Conservation (phyloP, 768 basidiomycete genomes). For the Plicaturopsis crispa region DNA sequence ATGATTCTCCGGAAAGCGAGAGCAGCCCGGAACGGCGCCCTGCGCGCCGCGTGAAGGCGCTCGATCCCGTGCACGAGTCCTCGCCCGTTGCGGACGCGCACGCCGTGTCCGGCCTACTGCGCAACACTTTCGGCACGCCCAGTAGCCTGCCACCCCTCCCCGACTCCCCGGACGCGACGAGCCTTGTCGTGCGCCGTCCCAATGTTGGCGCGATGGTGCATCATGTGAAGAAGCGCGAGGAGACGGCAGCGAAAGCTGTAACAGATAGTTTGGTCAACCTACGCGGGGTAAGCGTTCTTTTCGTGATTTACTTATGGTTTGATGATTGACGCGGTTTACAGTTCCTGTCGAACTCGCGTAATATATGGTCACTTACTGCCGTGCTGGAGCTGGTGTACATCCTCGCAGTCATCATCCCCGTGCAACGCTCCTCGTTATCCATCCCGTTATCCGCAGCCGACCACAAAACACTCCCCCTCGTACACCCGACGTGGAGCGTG, state of each 20-base stretch:
- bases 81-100: conserved; percentile 43
- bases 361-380: conserved; percentile 51
- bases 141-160: conserved; percentile 33
- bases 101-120: conserved; percentile 47
- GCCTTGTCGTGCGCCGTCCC: conserved; percentile 17
- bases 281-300: conserved; percentile 24
- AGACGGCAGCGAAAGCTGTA: conserved; percentile 24
- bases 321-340: too few relatives aligned
- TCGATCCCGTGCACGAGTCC: conserved; percentile 32
- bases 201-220: conserved; percentile 23
- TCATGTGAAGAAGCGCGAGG: conserved; percentile 24
- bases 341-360: conserved; percentile 61
- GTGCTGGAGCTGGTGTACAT: conserved; percentile 48
- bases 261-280: conserved; percentile 27
- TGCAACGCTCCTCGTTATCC: conserved; percentile 40
- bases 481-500: conserved; percentile 40
- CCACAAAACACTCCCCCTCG: conserved; percentile 23
- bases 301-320: conserved; percentile 2
- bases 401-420: conserved; percentile 42
- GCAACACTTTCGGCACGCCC: conserved; percentile 31
- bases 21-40: conserved; percentile 8
- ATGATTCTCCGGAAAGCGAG: too few relatives aligned
- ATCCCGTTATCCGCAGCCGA: conserved; percentile 14
- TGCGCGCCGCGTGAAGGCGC: conserved; percentile 19
- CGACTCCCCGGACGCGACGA: conserved; percentile 23